These are phyloP conservation scores for Imleria badia DNA, from an alignment of 768 basidiomycete genomes.

Conservation along the genomic window DNA sequence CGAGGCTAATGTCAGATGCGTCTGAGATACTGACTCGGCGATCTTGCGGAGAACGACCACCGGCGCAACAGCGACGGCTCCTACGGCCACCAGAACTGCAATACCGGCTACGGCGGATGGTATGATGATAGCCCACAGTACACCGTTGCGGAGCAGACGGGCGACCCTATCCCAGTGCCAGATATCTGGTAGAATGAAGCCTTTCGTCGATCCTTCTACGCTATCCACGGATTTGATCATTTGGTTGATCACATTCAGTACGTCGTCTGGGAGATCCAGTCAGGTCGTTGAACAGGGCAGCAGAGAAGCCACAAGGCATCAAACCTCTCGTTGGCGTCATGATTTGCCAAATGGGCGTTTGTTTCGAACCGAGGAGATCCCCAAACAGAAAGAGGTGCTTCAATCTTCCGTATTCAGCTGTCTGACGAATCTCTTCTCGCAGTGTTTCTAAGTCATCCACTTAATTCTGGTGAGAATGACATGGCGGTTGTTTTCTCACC, in stretches of 20 bases:
- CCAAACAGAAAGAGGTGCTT: conserved; percentile 16
- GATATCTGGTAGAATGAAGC: conserved; percentile 4
- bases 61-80: neutral
- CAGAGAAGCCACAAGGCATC: neutral
- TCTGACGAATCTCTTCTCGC: conserved; percentile 19
- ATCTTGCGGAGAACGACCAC: neutral
- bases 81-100: neutral
- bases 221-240: conserved; percentile 7
- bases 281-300: neutral
- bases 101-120: neutral
- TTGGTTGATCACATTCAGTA: conserved; percentile 2
- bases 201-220: conserved; percentile 2
- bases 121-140: neutral
- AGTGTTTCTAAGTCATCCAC: conserved; percentile 10
- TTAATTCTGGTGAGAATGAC: neutral
- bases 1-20: neutral
- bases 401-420: conserved; percentile 10
- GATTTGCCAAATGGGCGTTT: conserved; percentile 6
- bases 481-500: neutral
- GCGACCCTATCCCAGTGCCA: conserved; percentile 1
- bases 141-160: neutral
- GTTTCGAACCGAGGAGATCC: neutral
- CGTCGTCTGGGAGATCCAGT: neutral
- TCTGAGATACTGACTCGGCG: neutral
- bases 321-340: neutral